Evolutionary conservation across 1,139 yeast genomes (phyloP).

Genomic region (Pneumocystis oryctolagi): DNA sequence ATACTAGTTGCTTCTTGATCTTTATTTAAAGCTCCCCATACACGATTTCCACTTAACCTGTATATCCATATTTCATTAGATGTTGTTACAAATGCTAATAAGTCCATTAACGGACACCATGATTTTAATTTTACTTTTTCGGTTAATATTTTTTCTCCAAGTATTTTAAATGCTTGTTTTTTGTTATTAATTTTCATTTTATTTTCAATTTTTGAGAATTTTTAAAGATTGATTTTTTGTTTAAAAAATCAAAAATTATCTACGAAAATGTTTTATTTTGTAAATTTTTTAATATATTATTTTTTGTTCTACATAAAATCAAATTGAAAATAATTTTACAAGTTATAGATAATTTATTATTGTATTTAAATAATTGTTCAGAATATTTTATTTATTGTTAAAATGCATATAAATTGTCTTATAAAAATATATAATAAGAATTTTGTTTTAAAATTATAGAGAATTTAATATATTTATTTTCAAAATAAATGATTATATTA

Average conservation of each 20-base stretch:
- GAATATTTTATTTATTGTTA: too few species aligned
- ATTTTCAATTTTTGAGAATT: not conserved
- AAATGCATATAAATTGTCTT: not conserved
- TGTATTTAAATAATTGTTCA: too few species aligned
- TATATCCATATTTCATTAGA: slow-evolving; percentile 12
- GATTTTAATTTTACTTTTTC: slow-evolving; percentile 10
- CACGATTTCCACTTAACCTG: slow-evolving; percentile 16
- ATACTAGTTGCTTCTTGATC: slow-evolving; percentile 6
- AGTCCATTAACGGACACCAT: slow-evolving; percentile 18
- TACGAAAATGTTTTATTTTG: not conserved
- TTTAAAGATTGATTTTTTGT: not conserved
- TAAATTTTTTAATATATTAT: not conserved
- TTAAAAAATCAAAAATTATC: not conserved
- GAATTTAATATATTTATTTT: too few species aligned
- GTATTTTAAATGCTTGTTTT: slow-evolving; percentile 9
- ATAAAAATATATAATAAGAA: too few species aligned
- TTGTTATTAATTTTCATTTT: not conserved
- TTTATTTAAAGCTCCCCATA: slow-evolving; percentile 14
- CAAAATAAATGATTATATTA: too few species aligned
- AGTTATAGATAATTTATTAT: too few species aligned
- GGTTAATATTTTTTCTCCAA: slow-evolving; percentile 13
- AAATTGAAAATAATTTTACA: too few species aligned
- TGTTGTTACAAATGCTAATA: slow-evolving; percentile 15
- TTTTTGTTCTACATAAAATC: not conserved
- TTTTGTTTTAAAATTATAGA: too few species aligned